These are phyloP conservation scores for Protomyces inouyei DNA, from an alignment of 1,139 yeast genomes.

Conservation along the genomic window DNA sequence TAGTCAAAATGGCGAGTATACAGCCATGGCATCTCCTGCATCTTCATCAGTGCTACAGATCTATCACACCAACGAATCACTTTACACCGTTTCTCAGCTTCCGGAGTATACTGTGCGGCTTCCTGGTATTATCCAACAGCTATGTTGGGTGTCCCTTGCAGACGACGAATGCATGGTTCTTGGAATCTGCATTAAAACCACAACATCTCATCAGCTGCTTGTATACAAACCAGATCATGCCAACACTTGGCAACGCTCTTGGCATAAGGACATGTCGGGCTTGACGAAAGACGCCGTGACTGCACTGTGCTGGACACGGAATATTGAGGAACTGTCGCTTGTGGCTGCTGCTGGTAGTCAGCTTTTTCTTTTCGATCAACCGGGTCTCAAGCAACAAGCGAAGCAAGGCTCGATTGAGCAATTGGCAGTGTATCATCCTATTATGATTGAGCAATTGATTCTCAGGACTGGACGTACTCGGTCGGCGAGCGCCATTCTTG, in stretches of 20 bases:
- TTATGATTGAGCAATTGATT: conserved; percentile 37
- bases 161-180: background rate
- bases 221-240: background rate
- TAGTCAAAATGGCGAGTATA: background rate
- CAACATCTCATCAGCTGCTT: background rate
- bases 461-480: conserved; percentile 39
- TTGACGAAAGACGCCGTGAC: background rate
- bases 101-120: background rate
- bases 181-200: background rate
- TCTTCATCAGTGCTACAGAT: background rate
- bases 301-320: background rate
- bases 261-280: background rate
- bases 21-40: background rate
- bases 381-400: conserved; percentile 77
- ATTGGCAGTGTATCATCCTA: conserved; percentile 37
- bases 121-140: background rate
- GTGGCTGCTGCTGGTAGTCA: conserved; percentile 3
- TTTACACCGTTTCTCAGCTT: background rate
- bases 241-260: background rate
- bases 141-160: background rate
- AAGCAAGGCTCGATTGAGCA: conserved; percentile 42
- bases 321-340: background rate
- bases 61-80: background rate
- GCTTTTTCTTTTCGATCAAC: background rate
- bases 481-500: background rate